These are phyloP conservation scores for Candida succiphila DNA, from an alignment of 805 yeast species.

Conservation along the genomic window DNA sequence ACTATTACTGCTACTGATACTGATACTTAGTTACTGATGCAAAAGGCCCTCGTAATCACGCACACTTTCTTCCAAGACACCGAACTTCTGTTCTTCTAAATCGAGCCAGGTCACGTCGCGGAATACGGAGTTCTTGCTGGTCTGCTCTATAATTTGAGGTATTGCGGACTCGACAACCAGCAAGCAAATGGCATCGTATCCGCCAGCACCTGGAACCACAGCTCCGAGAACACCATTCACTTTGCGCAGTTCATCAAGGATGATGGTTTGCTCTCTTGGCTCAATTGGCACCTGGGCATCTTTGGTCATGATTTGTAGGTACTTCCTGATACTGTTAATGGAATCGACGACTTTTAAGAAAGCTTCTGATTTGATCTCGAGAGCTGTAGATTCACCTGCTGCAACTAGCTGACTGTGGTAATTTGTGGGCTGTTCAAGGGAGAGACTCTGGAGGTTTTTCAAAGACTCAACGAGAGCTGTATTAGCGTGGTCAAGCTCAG, in stretches of 20 bases:
- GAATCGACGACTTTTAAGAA: slow-evolving; percentile 29
- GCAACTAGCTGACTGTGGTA: slow-evolving; percentile 23
- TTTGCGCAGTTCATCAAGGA: slow-evolving; percentile 48
- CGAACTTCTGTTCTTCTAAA: slow-evolving; percentile 50
- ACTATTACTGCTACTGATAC: background rate
- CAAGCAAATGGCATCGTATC: slow-evolving; percentile 84
- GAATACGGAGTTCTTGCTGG: slow-evolving; percentile 20
- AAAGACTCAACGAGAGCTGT: slow-evolving; percentile 41
- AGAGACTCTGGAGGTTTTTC: slow-evolving; percentile 24
- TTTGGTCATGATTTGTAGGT: slow-evolving; percentile 50
- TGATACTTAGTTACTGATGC: background rate
- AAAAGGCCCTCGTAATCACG: background rate
- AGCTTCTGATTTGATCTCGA: slow-evolving; percentile 5
- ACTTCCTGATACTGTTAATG: slow-evolving; percentile 39
- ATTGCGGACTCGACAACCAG: slow-evolving; percentile 43
- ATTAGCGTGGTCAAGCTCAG: slow-evolving; percentile 48
- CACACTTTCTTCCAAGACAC: slow-evolving; percentile 33
- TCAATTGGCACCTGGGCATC: slow-evolving; percentile 81
- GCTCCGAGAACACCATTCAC: slow-evolving; percentile 82
- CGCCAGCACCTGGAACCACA: slow-evolving; percentile 99
- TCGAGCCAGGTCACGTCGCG: slow-evolving; percentile 56
- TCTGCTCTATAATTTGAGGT: slow-evolving; percentile 16
- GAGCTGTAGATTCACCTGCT: slow-evolving; percentile 1
- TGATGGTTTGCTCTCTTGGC: slow-evolving; percentile 63
- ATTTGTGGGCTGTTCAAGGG: slow-evolving; percentile 17